These are phyloP conservation scores for Jaenimonas drosophilae DNA, from an alignment of 208 protist genomes.

Conservation along the genomic window DNA sequence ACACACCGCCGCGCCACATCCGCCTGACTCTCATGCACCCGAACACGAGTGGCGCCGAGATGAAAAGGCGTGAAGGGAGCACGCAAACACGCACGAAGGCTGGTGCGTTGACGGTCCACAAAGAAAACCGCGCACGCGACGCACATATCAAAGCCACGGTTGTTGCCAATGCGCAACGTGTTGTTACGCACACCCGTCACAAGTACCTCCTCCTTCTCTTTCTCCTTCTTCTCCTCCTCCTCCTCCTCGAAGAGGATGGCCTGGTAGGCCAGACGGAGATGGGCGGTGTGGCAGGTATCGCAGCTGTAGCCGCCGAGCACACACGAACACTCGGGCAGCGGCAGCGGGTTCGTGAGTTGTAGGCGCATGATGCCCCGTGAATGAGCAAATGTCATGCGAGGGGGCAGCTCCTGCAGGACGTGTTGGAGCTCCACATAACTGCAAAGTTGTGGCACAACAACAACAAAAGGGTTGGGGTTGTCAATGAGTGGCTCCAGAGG, in stretches of 20 bases:
- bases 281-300: conserved; percentile 33
- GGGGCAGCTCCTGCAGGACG: conserved; percentile 14
- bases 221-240: not conserved
- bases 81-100: conserved; percentile 9
- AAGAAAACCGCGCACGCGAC: conserved; percentile 54
- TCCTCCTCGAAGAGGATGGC: conserved; percentile 50
- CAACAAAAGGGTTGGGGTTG: conserved; percentile 12
- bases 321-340: conserved; percentile 21
- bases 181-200: not conserved
- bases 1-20: not conserved
- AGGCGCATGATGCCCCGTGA: conserved; percentile 28
- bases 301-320: conserved; percentile 28
- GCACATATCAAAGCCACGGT: conserved; percentile 58
- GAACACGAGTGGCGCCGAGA: conserved; percentile 21
- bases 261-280: conserved; percentile 31
- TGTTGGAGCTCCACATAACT: conserved; percentile 11
- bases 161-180: not conserved
- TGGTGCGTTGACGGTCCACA: conserved; percentile 12
- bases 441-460: conserved; percentile 14
- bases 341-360: conserved; percentile 36
- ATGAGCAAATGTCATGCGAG: conserved; percentile 32
- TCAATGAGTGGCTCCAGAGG: not conserved
- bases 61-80: conserved; percentile 14
- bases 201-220: not conserved
- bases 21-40: conserved; percentile 6